A percentile compares a stretch with the other conserved stretches of the same genome.
Conservation (phyloP, 2,329 filamentous ascomycete genomes). For the Sporothrix globosa region DNA sequence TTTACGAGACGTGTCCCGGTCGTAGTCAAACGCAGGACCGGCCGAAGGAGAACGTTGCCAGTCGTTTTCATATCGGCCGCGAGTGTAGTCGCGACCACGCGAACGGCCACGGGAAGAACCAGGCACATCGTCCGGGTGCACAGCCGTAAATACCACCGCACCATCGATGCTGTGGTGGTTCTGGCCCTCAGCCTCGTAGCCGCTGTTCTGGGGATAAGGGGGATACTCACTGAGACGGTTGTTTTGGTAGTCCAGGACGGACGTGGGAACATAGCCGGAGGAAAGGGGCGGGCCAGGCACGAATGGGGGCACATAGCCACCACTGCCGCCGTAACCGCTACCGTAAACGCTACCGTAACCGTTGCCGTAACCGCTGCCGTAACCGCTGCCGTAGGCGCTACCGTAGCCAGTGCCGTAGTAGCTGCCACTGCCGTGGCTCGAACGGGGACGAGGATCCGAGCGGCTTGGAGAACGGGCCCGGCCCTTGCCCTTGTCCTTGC, state of each 20-base stretch:
- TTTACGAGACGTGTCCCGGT: neutral
- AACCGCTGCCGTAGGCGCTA: neutral
- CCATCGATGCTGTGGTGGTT: neutral
- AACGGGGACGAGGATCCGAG: neutral
- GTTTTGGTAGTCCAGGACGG: too few relatives aligned
- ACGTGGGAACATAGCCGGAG: neutral
- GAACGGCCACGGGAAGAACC: neutral
- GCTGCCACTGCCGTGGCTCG: conserved; percentile 1
- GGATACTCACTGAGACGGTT: neutral
- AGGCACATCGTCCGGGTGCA: neutral
- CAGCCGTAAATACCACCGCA: neutral
- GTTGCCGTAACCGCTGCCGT: neutral
- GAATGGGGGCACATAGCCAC: neutral
- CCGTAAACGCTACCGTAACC: too few relatives aligned
- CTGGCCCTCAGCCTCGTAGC: neutral
- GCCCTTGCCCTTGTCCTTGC: conserved; percentile 8
- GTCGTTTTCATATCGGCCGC: neutral
- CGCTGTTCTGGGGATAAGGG: neutral
- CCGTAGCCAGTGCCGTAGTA: neutral
- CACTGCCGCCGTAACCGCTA: neutral
- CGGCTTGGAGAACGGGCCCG: neutral
- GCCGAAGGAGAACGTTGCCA: neutral
- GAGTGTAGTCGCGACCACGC: neutral
- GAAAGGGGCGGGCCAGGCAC: neutral
- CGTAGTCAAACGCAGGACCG: neutral